Conservation (phyloP, 768 basidiomycete genomes). For the Peribolospora baueri region DNA sequence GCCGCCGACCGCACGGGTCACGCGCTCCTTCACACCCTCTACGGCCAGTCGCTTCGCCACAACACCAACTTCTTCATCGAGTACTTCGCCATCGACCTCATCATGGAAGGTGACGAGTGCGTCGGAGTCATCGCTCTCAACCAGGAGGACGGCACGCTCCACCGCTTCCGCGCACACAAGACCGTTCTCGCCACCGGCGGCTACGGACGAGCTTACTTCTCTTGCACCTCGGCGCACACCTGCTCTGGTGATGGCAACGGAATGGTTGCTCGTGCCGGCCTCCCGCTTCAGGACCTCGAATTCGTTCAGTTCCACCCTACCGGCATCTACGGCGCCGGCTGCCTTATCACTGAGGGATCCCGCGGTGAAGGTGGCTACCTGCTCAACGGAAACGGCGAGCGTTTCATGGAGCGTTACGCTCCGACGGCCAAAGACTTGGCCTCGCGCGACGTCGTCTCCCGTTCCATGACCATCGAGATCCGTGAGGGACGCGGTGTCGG, state of each 20-base stretch:
- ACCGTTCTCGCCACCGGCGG: conserved; percentile 96
- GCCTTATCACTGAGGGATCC: conserved; percentile 86
- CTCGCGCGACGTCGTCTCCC: conserved; percentile 95
- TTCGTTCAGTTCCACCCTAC: conserved; percentile 99
- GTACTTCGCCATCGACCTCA: conserved; percentile 85
- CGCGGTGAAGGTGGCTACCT: conserved; percentile 98
- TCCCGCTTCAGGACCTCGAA: conserved; percentile 88
- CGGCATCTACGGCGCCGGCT: conserved; percentile 97
- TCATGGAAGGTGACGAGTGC: conserved; percentile 96
- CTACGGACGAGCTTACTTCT: conserved; percentile 94
- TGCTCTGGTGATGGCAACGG: conserved; percentile 98
- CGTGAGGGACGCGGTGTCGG: conserved; percentile 98
- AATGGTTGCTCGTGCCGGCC: conserved; percentile 88
- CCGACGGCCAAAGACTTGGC: conserved; percentile 98
- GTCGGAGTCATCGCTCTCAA: conserved; percentile 97
- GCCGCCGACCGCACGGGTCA: conserved; percentile 98
- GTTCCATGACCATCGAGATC: conserved; percentile 96
- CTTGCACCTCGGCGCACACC: conserved; percentile 94
- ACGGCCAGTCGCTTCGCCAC: conserved; percentile 94
- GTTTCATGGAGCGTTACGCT: conserved; percentile 99
- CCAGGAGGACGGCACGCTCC: conserved; percentile 98
- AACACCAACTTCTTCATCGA: conserved; percentile 99
- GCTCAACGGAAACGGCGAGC: conserved; percentile 92
- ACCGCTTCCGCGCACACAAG: conserved; percentile 94
- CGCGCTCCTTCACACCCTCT: conserved; percentile 92